These are phyloP conservation scores for Beauveria sp. DNA, from an alignment of 2,329 filamentous ascomycete genomes.

Conservation along the genomic window DNA sequence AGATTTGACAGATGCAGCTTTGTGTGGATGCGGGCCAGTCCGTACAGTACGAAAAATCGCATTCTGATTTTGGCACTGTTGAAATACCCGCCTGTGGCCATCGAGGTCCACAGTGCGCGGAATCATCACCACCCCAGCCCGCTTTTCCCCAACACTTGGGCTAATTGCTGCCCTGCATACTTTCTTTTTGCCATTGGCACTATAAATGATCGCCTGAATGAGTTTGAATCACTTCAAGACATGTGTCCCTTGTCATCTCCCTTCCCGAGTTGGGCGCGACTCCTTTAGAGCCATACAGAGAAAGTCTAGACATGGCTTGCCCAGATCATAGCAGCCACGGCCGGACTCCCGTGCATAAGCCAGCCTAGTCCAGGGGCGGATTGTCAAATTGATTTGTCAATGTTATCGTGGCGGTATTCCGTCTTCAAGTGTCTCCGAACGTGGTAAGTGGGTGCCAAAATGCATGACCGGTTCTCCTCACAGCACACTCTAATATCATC, in stretches of 20 bases:
- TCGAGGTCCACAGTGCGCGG: not conserved
- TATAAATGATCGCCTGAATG: not conserved
- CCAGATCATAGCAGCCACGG: not conserved
- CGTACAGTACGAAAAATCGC: not conserved
- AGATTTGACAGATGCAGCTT: conserved; percentile 2
- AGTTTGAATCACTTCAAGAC: not conserved
- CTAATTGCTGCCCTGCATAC: conserved; percentile 4
- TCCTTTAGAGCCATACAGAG: not conserved
- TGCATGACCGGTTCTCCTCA: no score
- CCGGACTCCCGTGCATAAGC: not conserved
- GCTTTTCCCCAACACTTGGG: not conserved
- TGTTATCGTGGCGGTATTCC: no score
- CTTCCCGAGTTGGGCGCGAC: not conserved
- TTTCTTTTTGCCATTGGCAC: conserved; percentile 6
- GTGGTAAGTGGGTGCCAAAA: no score
- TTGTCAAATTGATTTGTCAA: no score
- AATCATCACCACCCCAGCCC: not conserved
- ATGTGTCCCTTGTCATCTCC: conserved; percentile 8
- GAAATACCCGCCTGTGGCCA: no score
- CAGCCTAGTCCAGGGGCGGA: no score
- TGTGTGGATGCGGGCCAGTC: conserved; percentile 7
- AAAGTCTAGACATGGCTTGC: not conserved
- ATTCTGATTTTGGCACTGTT: no score
- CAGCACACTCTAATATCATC: no score
- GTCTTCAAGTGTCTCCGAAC: no score